Evolutionary conservation across 176 grass and related monocot genomes (phyloP), one percentile per base, ranked within the genome.

Genomic region (Aegilops tauschii): DNA sequence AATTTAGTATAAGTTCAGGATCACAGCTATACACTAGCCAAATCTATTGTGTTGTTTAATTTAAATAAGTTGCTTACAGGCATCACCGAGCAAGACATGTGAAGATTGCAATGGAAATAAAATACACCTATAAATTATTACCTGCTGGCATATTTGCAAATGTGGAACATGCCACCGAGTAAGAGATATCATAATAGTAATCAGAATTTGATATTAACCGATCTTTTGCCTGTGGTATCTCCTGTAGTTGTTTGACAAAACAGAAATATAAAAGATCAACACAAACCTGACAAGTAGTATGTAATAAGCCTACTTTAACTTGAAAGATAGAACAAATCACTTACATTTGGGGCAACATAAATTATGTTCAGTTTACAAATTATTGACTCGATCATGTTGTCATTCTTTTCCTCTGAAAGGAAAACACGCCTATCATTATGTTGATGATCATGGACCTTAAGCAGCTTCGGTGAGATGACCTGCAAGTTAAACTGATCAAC

Each of bases 161-260:
- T 11, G 87, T 89, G 5, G 87, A 91, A 81, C 90, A 96, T 12
- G 87, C 52, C 9, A 91, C 78, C 10, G 89, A 65, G 32, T 93
- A 91, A 5, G 89, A 90, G 87, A 96, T 96, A 20, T 96, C 91
- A 58, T 96, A 96, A 39, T 93, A 93, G 12, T 76, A 83, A 40
- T 92, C 88, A 70, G 80, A 90, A 12, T 87, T 37, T 20, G 88
- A 73, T n/a, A 86, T 92, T 1, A 58, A 2, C 23, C 89, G 79
- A 62, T 21, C 2, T 81, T 90, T 97, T 1, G 7, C 80, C 63
- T 39, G 29, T 8, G 87, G 42, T 56, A 80, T 21, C n/a, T 76
- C 52, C 92, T 97, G 80, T 35, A 67, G 0, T 37, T 28, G 50
- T 73, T 83, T 18, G 9, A 66, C 69, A 83, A 76, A 23, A 20